Conservation (phyloP, 441 rosid genomes). For the Brassica balearica region DNA sequence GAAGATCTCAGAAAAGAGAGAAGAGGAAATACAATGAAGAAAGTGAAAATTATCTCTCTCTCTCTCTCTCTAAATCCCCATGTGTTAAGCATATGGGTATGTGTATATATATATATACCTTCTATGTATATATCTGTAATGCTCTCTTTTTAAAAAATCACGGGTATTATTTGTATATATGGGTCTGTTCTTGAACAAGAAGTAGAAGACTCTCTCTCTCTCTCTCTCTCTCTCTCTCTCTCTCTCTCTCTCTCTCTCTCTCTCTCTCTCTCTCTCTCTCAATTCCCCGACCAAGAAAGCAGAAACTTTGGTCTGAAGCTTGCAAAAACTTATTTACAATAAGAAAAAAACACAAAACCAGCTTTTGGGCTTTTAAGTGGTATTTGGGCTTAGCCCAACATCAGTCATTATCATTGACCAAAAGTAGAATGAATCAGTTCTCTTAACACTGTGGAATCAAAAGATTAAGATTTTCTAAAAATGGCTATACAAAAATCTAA, state of each 20-base stretch:
- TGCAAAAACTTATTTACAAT: slow-evolving; percentile 49
- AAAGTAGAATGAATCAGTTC: background rate
- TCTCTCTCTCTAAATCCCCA: slow-evolving; percentile 31
- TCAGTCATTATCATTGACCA: too few species aligned
- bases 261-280: slow-evolving; percentile 8
- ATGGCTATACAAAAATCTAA: slow-evolving; percentile 24
- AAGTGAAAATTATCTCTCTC: slow-evolving; percentile 40
- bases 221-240: slow-evolving; percentile 6
- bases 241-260: background rate
- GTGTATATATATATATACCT: slow-evolving; percentile 33
- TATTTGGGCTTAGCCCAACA: slow-evolving; percentile 24
- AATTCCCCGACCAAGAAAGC: slow-evolving; percentile 40
- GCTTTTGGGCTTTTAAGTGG: background rate
- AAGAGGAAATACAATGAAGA: slow-evolving; percentile 28
- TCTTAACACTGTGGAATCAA: background rate
- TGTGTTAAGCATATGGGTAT: slow-evolving; percentile 47
- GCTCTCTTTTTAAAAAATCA: slow-evolving; percentile 12
- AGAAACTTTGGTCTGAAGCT: background rate
- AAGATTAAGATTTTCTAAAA: background rate
- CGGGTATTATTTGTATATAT: slow-evolving; percentile 3
- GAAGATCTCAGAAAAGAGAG: slow-evolving; percentile 46
- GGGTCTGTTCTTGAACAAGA: slow-evolving; percentile 26
- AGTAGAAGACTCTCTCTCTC: slow-evolving; percentile 13
- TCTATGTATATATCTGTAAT: slow-evolving; percentile 42
- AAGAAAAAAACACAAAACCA: too few species aligned